Percentiles rank a stretch among this genome's conserved stretches.
Conservation (phyloP, 2,329 filamentous ascomycete genomes). For the Pseudocercospora macadamiae region DNA sequence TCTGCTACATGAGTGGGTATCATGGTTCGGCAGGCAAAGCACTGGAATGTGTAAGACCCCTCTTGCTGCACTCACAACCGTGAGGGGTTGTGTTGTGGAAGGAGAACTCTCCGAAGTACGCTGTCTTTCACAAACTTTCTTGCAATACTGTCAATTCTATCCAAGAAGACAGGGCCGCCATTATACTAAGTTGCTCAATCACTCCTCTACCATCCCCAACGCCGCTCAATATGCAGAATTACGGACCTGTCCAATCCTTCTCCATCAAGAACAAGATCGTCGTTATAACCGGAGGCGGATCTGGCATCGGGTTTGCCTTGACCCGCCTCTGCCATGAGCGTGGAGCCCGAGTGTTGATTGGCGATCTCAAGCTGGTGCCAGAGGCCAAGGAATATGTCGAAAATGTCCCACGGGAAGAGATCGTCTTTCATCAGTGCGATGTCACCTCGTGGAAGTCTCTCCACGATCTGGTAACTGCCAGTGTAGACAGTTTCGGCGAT, state of each 20-base stretch:
- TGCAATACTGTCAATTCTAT: background rate
- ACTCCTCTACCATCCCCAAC: background rate
- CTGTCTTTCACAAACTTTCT: constrained; percentile 1
- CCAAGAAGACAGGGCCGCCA: background rate
- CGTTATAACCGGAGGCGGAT: constrained; percentile 24
- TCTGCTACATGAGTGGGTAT: constrained; percentile 1
- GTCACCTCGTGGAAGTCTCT: constrained; percentile 27
- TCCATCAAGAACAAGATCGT: constrained; percentile 27
- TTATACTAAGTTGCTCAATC: background rate
- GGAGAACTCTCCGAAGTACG: background rate
- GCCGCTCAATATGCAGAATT: constrained; percentile 19
- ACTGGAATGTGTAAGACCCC: constrained; percentile 6
- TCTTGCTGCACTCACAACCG: background rate
- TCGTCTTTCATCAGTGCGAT: constrained; percentile 25
- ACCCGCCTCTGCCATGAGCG: constrained; percentile 22
- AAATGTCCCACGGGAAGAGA: background rate
- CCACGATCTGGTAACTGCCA: constrained; percentile 24
- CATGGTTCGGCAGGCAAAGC: background rate
- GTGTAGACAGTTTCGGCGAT: constrained; percentile 23
- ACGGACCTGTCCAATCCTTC: constrained; percentile 28
- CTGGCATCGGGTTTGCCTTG: constrained; percentile 27
- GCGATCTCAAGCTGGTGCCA: constrained; percentile 26
- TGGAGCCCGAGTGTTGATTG: constrained; percentile 26
- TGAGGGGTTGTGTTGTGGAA: constrained; percentile 1
- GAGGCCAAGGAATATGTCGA: constrained; percentile 23